Evolutionary conservation across 1,284 basidiomycete genomes (phyloP), one percentile per base, ranked within the genome.

Genomic region (Leccinum subrobustum): DNA sequence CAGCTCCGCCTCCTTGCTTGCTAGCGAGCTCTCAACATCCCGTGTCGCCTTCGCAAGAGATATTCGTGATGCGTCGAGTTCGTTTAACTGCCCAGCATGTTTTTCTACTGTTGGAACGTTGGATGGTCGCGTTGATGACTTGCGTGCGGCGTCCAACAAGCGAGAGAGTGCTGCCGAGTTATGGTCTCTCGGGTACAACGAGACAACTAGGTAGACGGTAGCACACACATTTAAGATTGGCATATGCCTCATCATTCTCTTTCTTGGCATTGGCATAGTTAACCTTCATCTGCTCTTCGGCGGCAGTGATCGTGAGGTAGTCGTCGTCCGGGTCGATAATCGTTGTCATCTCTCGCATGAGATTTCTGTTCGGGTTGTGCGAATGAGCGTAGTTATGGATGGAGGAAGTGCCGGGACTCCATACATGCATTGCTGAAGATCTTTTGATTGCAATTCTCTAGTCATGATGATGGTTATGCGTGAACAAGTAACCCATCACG

Each of bases 321-420:
- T 91, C 89, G 59, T 89, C 88, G 44, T 87, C 86, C 2, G 88
- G 87, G 67, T 89, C 85, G 55, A 91, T 87, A 61, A 90, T 84
- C 2, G 81, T 79, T 35, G 81, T 75, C 82, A 91, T 88, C 61
- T 85, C 86, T 64, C 78, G 79, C 50, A 91, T 84, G 16, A 87
- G 81, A 65, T 87, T 85, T 57, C 88, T 91, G 56, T 50, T 52
- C 18, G 35, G 53, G 5, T 61, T 52, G 35, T 14, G 2, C 31
- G 35, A 64, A 52, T 20, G 4, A 44, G 23, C 39, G 18, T 18
- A 6, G 5, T 29, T 3, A 18, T 51, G 1, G 48, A 25, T 4
- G 31, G 3, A 42, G 33, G 2, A 6, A 29, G 33, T 16, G 2
- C 4, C 12, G 9, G 3, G 5, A 6, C 16, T 55, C 23, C 71